Conservation (phyloP, 345 rosid genomes). For the Brassica carinata region DNA sequence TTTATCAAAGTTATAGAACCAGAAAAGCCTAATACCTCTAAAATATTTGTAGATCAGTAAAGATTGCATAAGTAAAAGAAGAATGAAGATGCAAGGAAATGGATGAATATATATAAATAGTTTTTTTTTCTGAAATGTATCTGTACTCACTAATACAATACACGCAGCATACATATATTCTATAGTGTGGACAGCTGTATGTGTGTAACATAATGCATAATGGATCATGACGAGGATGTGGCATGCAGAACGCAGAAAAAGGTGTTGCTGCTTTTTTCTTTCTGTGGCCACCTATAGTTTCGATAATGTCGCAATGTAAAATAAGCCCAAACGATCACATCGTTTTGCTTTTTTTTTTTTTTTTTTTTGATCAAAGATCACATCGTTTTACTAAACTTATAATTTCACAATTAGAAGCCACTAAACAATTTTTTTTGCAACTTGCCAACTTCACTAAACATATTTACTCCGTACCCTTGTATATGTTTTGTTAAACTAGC, state of each 20-base stretch:
- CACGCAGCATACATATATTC: constrained; percentile 37
- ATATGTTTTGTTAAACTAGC: not conserved
- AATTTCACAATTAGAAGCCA: constrained; percentile 8
- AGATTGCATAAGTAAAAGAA: not conserved
- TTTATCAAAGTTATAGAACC: not conserved
- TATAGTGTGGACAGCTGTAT: constrained; percentile 35
- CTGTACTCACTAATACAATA: not conserved
- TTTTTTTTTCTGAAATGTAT: constrained; percentile 13
- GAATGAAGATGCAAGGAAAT: not conserved
- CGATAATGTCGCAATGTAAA: constrained; percentile 32
- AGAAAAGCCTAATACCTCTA: not conserved
- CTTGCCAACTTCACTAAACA: not conserved
- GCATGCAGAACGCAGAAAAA: constrained; percentile 34
- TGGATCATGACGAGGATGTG: constrained; percentile 40
- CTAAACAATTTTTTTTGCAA: not conserved
- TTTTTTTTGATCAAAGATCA: not conserved
- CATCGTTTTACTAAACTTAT: not conserved
- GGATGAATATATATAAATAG: not conserved
- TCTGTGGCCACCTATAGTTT: constrained; percentile 31
- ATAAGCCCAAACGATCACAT: constrained; percentile 4
- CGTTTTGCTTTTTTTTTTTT: not conserved
- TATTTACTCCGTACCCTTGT: not conserved
- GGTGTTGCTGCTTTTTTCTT: constrained; percentile 7
- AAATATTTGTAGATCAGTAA: no score
- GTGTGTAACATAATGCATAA: constrained; percentile 28